Conservation (phyloP, 805 yeast genomes). For the Yamadazyma phyllophila region DNA sequence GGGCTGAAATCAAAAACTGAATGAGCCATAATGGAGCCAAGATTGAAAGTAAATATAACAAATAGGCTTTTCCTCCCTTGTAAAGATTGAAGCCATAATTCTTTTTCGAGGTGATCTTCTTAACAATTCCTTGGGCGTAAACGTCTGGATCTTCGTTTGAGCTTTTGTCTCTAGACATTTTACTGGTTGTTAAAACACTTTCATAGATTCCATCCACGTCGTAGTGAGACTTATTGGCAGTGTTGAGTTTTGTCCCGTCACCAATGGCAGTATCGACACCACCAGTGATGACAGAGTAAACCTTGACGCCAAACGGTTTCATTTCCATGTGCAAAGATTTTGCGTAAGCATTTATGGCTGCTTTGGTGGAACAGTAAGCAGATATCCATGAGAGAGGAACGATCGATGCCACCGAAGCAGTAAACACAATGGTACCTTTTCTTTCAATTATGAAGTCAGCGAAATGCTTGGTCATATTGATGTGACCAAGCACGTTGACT, state of each 20-base stretch:
- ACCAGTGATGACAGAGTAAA: slow-evolving; percentile 19
- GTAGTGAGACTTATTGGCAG: slow-evolving; percentile 1
- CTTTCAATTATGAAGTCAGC: slow-evolving; percentile 27
- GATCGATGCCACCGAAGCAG: slow-evolving; percentile 32
- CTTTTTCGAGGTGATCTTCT: slow-evolving; percentile 16
- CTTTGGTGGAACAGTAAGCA: slow-evolving; percentile 35
- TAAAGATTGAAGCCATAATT: slow-evolving; percentile 29
- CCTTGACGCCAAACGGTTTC: slow-evolving; percentile 20
- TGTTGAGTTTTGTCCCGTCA: slow-evolving; percentile 1
- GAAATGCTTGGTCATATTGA: slow-evolving; percentile 33
- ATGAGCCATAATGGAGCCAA: slow-evolving; percentile 25
- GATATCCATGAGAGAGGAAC: slow-evolving; percentile 33
- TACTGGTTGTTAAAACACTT: slow-evolving; percentile 17
- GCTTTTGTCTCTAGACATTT: slow-evolving; percentile 21
- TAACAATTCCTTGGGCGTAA: slow-evolving; percentile 26
- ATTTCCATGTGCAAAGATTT: slow-evolving; percentile 17
- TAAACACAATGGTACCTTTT: slow-evolving; percentile 37
- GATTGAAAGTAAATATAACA: slow-evolving; percentile 17
- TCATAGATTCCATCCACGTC: slow-evolving; percentile 16
- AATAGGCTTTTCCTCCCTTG: slow-evolving; percentile 23
- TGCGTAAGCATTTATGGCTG: slow-evolving; percentile 18
- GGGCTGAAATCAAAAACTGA: slow-evolving; percentile 19
- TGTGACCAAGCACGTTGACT: slow-evolving; percentile 40
- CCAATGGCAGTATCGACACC: slow-evolving; percentile 19
- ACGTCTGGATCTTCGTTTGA: slow-evolving; percentile 20